Base-by-base conservation (phyloP, 129 eudicot species). In the Flaveria linearis region DNA sequence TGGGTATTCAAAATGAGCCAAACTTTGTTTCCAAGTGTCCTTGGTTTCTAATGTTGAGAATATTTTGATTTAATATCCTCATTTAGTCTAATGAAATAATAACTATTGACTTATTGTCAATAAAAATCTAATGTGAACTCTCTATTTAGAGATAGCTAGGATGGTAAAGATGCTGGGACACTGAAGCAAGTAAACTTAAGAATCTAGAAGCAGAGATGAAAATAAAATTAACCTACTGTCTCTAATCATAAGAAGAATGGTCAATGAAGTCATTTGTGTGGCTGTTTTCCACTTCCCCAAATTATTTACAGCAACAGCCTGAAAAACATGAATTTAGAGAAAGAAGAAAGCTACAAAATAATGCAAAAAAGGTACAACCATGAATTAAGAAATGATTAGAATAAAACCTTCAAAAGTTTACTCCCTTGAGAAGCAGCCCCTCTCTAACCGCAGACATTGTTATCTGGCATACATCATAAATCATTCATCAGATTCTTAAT, bases 261-360 rank as follows among this genome's bases (percentile, higher is more conserved):
- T 94, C 69, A 94, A 74, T 66, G 98, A 84, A 68, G 52, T 86
- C 98, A 94, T 94, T 82, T 94, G 98, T 16, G 98, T 86, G 39
- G 98, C 98, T 50, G 98, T 94, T 87, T 94, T 94, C 98, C 98
- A 94, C 84, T 94, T 94, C 41, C 98, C 98, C 82, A 94, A 68
- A 88, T 85, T 94, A 91, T 91, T 94, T 82, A 94, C 98, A 41
- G 98, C 97, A 77, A 94, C 97, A 71, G 98, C 98, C 98, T 94
- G 89, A 53, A 78, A 81, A 46, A 49, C 17, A 56, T 42, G 28
- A 81, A 83, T 50, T 53, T 17, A 67, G 5, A 10, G 41, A 5
- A 4, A n/a, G 51, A 60, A 53, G 1, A 1, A 23, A n/a, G n/a
- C n/a, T n/a, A n/a, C n/a, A n/a, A n/a, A n/a, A n/a, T n/a, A n/a